Evolutionary conservation across 495 filamentous ascomycete species (phyloP).

Genomic region (Tricharina praecox): DNA sequence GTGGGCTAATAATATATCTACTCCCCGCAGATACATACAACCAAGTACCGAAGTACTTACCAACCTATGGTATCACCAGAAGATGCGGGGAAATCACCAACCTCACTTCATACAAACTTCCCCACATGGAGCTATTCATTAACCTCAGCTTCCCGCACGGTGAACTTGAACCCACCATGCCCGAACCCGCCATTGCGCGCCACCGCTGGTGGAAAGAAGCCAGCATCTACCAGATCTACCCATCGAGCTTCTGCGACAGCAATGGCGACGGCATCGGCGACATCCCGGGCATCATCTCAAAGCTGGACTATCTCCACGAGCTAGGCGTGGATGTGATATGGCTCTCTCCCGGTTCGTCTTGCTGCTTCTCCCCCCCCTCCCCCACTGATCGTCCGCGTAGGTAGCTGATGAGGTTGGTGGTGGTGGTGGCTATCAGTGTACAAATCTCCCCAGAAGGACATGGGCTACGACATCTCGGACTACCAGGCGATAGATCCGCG

Average conservation of each 20-base stretch:
- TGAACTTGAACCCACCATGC: no score
- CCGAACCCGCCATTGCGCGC: no score
- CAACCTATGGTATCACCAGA: no score
- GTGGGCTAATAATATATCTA: no score
- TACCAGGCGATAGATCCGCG: slow-evolving; percentile 45
- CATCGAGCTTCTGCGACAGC: slow-evolving; percentile 47
- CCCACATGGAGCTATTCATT: no score
- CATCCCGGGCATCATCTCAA: slow-evolving; percentile 46
- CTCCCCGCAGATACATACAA: no score
- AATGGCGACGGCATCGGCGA: slow-evolving; percentile 53
- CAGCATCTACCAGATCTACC: slow-evolving; percentile 53
- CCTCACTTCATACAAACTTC: no score
- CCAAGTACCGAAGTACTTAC: no score
- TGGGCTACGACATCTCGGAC: slow-evolving; percentile 54
- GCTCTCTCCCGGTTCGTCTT: slow-evolving; percentile 37
- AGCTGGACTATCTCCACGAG: slow-evolving; percentile 46
- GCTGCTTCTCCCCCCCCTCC: not conserved
- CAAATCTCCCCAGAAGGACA: slow-evolving; percentile 46
- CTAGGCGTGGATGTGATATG: slow-evolving; percentile 51
- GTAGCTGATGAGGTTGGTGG: no score
- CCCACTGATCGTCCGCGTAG: slow-evolving; percentile 7
- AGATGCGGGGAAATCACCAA: no score
- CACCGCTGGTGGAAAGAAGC: slow-evolving; percentile 22
- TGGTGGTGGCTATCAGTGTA: no score
- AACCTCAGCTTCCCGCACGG: no score